Percentiles rank a stretch among this genome's conserved stretches.
These are phyloP conservation scores for Salix viminalis DNA, from an alignment of 345 rosid genomes.

Conservation along the genomic window DNA sequence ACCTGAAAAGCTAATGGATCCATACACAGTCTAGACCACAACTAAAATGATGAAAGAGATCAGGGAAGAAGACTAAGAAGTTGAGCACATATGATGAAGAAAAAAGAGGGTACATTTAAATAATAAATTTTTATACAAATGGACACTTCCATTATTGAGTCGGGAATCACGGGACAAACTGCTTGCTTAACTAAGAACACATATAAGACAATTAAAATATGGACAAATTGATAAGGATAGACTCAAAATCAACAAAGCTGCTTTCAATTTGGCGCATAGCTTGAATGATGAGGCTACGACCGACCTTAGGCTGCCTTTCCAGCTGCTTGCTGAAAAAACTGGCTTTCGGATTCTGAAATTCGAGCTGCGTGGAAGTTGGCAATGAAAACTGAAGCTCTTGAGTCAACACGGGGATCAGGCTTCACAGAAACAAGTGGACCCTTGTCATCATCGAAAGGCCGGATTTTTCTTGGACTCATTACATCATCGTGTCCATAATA, in stretches of 20 bases:
- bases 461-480: conserved; percentile 10
- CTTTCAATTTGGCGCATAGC: neutral
- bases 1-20: too few species aligned
- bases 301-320: neutral
- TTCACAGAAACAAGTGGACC: conserved; percentile 28
- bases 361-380: conserved; percentile 47
- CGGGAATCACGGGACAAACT: neutral
- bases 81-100: too few species aligned
- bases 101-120: neutral
- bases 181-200: neutral
- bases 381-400: conserved; percentile 46
- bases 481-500: conserved; percentile 4
- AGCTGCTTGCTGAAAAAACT: conserved; percentile 21
- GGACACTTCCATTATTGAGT: neutral
- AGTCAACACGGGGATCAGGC: conserved; percentile 42
- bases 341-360: conserved; percentile 39
- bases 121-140: neutral
- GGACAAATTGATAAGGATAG: neutral
- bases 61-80: neutral
- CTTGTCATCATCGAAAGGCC: conserved; percentile 37
- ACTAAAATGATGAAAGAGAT: neutral
- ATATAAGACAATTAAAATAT: neutral
- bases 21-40: too few species aligned
- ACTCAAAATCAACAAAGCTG: too few species aligned
- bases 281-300: neutral